Evolutionary conservation across 2,329 filamentous ascomycete species (phyloP), one percentile per base, ranked within the genome.

Genomic region (Exserohilum turcica): DNA sequence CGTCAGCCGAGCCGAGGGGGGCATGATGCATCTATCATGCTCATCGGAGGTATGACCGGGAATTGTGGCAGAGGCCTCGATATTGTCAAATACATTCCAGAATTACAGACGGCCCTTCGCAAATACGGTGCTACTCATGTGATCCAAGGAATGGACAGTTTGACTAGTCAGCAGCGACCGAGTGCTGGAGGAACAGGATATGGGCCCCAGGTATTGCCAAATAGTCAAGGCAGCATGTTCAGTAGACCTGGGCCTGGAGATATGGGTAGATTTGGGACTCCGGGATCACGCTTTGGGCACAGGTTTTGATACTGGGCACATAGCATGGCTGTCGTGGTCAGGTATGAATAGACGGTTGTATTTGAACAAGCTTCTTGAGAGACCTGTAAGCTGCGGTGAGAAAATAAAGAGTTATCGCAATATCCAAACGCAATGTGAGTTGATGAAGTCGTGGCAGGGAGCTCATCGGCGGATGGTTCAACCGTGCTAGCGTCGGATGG

Each of bases 381-480:
- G 4, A 24, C 7, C 21, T 24, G 21, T 24, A 7, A 24, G 4
- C 4, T 24, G 21, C 7, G 7, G 7, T 24, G 4, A 24, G 21
- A 24, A 24, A 4, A 24, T 5, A 24, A 7, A 24, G 21, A 24
- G 7, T 4, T 5, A 24, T 7, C 21, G 7, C 4, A 24, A 24
- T 7, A 24, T 5, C 4, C 21, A 5, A 24, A 24, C 7, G 7
- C 7, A 24, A 24, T 24, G 21, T 24, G 21, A 24, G 21, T 24
- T 24, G 21, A 24, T 7, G n/a, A n/a, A n/a, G 21, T 24, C 7
- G 21, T 24, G 21, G 21, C 21, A 7, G 21, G 7, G 21, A 24
- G 56, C 53, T 59, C 52, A 45, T 60, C 51, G 60, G 55, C 32
- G 45, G 31, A 56, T 48, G 32, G 47, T 59, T 59, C 29, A 50